Base-by-base conservation (phyloP, 2,329 filamentous ascomycete species). In the Venturia nashicola region DNA sequence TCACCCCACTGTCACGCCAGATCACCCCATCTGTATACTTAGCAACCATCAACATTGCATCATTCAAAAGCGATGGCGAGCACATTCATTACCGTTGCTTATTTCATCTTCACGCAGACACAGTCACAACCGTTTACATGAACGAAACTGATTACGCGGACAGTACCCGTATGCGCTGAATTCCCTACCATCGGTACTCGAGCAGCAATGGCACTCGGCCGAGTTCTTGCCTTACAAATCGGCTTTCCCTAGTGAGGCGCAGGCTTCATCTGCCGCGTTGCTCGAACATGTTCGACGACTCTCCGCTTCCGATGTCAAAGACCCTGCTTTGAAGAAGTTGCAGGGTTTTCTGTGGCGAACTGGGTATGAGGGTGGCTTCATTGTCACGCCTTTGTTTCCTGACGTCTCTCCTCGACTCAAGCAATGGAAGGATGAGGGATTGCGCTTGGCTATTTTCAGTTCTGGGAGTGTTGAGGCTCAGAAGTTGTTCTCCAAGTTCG, bases 401-500 rank as follows among this genome's bases (percentile, higher is more conserved):
- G 90, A 94, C 70, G 89, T 93, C 20, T 77, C 83, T n/a, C 80
- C 83, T 9, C 81, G 82, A 67, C 78, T 91, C 67, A 74, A 78
- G 62, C 69, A 76, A 54, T 91, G 88, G 84, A 79, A 81, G 63
- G 73, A 78, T 39, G 82, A 81, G 34, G 77, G 83, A 66, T 78
- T 78, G 65, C 80, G 69, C 11, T 71, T 92, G 67, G 83, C 88
- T 69, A 92, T 94, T 71, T 94, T 92, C 77, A 91, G 88, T 4
- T 91, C 88, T 14, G 90, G 90, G 40, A 91, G 88, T 27, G 87
- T 93, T 6, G 81, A 86, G 23, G 90, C 90, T 16, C 90, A 94
- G 79, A 90, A 91, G 76, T 78, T 93, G 66, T 81, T 93, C 67
- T 93, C 93, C 75, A 79, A 81, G 66, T 84, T 91, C 70, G 76